phyloP scores from a whole-genome alignment of 2,329 filamentous ascomycete genomes.

The Cytospora schulzeri region DNA sequence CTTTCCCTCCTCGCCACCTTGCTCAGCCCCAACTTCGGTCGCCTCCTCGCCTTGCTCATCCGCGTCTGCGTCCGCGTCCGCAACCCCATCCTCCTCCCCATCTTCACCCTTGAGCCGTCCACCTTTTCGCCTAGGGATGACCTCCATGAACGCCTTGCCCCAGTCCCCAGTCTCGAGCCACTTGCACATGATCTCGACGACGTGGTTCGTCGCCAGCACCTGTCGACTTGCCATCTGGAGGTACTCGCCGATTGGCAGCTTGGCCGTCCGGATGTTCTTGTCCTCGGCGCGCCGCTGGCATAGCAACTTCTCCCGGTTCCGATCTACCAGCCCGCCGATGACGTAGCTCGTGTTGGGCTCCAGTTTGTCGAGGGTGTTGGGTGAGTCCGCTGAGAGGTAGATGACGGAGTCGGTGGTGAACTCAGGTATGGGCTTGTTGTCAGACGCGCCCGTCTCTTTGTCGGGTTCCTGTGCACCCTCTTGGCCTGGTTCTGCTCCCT shows the following conservation, averaged over 20 bases:
- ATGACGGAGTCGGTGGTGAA: constrained; percentile 58
- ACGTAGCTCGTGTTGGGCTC: constrained; percentile 91
- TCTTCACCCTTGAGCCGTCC: constrained; percentile 61
- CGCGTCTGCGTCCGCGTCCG: constrained; percentile 3
- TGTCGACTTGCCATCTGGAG: constrained; percentile 86
- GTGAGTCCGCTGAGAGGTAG: constrained; percentile 91
- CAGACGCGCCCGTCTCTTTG: constrained; percentile 29
- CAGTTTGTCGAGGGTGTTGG: constrained; percentile 77
- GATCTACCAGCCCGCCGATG: constrained; percentile 91
- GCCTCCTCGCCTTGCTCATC: constrained; percentile 9
- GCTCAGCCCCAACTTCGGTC: constrained; percentile 18
- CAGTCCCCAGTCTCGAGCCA: constrained; percentile 92
- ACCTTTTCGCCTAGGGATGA: constrained; percentile 90
- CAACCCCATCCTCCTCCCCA: constrained; percentile 24
- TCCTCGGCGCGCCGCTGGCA: constrained; percentile 82
- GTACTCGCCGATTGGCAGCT: constrained; percentile 92
- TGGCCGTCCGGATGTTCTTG: constrained; percentile 80
- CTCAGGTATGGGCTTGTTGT: constrained; percentile 35
- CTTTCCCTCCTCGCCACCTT: constrained; percentile 1
- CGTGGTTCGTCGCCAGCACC: constrained; percentile 92
- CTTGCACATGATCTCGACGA: constrained; percentile 92
- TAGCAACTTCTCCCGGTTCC: constrained; percentile 92
- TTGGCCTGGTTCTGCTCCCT: constrained; percentile 32
- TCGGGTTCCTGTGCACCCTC: constrained; percentile 34
- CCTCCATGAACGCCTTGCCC: constrained; percentile 83